A percentile compares a stretch with the other conserved stretches of the same genome.
Conservation (phyloP, 257 asterid species). For the Solanum boliviense region DNA sequence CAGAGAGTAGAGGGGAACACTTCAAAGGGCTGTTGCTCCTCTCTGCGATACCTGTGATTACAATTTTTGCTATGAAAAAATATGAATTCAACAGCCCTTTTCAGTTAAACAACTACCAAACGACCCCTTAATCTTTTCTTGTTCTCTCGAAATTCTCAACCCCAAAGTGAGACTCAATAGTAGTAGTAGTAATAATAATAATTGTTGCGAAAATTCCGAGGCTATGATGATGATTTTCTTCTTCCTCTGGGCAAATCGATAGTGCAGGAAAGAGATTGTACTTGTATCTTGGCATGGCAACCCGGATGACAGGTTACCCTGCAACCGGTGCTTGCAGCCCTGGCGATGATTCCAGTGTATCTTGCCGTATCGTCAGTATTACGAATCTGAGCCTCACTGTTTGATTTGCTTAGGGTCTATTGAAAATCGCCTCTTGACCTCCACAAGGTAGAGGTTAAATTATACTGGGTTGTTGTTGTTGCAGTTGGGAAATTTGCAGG, state of each 20-base stretch:
- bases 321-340: neutral
- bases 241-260: neutral
- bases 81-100: neutral
- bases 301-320: neutral
- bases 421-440: neutral
- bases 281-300: neutral
- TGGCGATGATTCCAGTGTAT: neutral
- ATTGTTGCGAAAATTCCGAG: neutral
- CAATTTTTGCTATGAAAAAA: neutral
- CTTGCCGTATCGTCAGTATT: neutral
- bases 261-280: neutral
- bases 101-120: neutral
- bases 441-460: neutral
- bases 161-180: neutral
- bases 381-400: neutral
- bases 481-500: neutral
- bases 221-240: neutral
- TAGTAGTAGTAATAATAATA: neutral
- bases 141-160: neutral
- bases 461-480: neutral
- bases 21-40: neutral
- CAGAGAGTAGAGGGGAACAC: neutral
- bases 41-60: neutral
- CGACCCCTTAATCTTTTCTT: neutral
- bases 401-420: neutral